Evolutionary conservation across 2,329 filamentous ascomycete genomes (phyloP).

Genomic region (Aureobasidium sp.): DNA sequence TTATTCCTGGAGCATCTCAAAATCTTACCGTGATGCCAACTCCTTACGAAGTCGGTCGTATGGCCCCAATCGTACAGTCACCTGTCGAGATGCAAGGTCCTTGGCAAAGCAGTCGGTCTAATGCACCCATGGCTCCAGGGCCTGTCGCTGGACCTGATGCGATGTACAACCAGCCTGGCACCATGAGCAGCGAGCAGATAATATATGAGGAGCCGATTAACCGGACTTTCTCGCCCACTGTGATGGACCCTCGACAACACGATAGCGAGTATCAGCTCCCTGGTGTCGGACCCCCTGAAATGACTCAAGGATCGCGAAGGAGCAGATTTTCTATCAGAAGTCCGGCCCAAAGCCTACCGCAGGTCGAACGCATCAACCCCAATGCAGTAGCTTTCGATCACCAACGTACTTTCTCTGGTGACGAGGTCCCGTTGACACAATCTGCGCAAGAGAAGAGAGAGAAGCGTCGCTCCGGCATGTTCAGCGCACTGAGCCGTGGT

Average conservation of each 20-base stretch:
- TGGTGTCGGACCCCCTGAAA: constrained; percentile 30
- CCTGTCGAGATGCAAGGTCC: constrained; percentile 4
- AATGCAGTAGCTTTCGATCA: neutral
- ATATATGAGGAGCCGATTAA: neutral
- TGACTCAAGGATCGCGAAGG: neutral
- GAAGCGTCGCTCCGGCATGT: constrained; percentile 21
- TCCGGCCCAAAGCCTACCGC: neutral
- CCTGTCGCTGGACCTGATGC: neutral
- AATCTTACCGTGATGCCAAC: neutral
- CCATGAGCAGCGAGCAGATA: neutral
- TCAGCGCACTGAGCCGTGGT: constrained; percentile 20
- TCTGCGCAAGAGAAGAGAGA: constrained; percentile 16
- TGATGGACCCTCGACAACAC: constrained; percentile 32
- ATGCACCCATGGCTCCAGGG: neutral
- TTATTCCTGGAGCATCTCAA: neutral
- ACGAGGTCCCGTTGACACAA: constrained; percentile 8
- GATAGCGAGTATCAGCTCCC: constrained; percentile 35
- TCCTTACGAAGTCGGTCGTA: neutral
- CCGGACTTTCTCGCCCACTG: constrained; percentile 7
- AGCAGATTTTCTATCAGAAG: constrained; percentile 1
- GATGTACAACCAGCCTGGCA: neutral
- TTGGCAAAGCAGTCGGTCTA: neutral
- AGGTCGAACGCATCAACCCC: constrained; percentile 16
- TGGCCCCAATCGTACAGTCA: constrained; percentile 1
- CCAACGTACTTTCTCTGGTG: constrained; percentile 13